phyloP scores from a whole-genome alignment of 2,329 filamentous ascomycete species.

The Penicillium palitans region DNA sequence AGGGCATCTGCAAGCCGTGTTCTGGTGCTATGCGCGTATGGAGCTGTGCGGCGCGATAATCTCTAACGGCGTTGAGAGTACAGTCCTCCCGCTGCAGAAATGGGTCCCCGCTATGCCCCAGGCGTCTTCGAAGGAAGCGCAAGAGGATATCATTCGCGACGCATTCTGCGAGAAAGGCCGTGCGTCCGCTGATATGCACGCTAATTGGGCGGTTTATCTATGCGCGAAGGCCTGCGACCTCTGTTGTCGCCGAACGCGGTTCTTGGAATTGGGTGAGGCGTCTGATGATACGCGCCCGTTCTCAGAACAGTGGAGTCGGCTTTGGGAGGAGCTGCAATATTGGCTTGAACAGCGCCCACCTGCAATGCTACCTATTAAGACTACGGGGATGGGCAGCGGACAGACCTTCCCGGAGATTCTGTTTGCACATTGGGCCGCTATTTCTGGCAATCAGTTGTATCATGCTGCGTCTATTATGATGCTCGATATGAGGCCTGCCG shows the following conservation, averaged over 20 bases:
- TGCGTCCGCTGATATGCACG: slow-evolving; percentile 53
- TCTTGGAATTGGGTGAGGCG: slow-evolving; percentile 48
- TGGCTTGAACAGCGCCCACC: slow-evolving; percentile 51
- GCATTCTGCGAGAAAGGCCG: slow-evolving; percentile 23
- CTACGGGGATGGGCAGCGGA: slow-evolving; percentile 36
- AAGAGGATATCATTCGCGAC: slow-evolving; percentile 23
- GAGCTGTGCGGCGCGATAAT: slow-evolving; percentile 57
- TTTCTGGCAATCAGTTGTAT: slow-evolving; percentile 57
- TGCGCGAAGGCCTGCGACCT: slow-evolving; percentile 54
- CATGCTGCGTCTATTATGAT: slow-evolving; percentile 57
- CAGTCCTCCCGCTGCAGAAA: slow-evolving; percentile 50
- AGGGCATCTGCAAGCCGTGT: slow-evolving; percentile 54
- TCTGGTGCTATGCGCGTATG: slow-evolving; percentile 60
- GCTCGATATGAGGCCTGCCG: slow-evolving; percentile 45
- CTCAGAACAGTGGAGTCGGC: slow-evolving; percentile 44
- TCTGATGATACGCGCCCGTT: slow-evolving; percentile 46
- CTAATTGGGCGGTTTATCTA: slow-evolving; percentile 60
- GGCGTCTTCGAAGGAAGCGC: slow-evolving; percentile 34
- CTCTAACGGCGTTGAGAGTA: slow-evolving; percentile 50
- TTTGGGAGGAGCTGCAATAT: slow-evolving; percentile 53
- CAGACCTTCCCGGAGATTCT: slow-evolving; percentile 54
- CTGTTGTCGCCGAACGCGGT: slow-evolving; percentile 49
- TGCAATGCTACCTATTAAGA: slow-evolving; percentile 50
- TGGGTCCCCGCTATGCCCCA: slow-evolving; percentile 46
- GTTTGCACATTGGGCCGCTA: slow-evolving; percentile 55